Base-by-base conservation (phyloP, 2,329 filamentous ascomycete species). In the Fusarium brevicatenulatum region DNA sequence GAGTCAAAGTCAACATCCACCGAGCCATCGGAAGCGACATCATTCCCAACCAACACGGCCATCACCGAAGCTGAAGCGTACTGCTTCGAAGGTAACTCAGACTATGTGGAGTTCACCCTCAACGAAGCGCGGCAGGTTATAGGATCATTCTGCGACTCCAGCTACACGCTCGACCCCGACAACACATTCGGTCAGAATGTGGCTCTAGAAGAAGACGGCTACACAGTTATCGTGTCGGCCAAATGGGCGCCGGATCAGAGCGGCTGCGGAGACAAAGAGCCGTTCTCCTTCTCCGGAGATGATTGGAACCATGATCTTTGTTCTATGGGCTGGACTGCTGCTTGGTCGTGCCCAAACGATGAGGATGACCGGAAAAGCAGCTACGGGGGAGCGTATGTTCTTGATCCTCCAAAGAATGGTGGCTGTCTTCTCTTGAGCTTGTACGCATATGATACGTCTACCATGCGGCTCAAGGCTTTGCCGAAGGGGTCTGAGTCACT, bases 341-440 rank as follows among this genome's bases (percentile, higher is more conserved):
- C 12, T 4, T 69, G 47, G 37, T 58, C 37, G n/a, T 69, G 63
- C 30, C 39, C 61, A 16, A 32, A 58, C 11, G 56, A 52, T 28
- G 28, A 63, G 7, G 52, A 50, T 3, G 36, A 67, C 18, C 19
- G 16, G 11, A n/a, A 63, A 18, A 52, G 56, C 9, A 69, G 63
- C 37, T 69, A 63, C 21, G 63, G 66, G 19, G 63, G 66, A 1
- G 66, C 50, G 1, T 66, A 66, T 34, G 66, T 58, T 37, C 57
- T 69, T 39, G 44, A 69, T 19, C 52, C 57, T 30, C 63, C 66
- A 2, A 9, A 57, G 10, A 57, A 40, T 1, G 66, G 63, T 8
- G 63, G 66, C 10, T 69, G 66, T 30, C 32, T 69, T 67, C 52
- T 67, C 39, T 58, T 69, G 19, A 62, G 40, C 63, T 25, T 69